Percentiles rank a stretch among this genome's conserved stretches.
Conservation (phyloP, 805 yeast genomes). For the Ogataea siamensis region DNA sequence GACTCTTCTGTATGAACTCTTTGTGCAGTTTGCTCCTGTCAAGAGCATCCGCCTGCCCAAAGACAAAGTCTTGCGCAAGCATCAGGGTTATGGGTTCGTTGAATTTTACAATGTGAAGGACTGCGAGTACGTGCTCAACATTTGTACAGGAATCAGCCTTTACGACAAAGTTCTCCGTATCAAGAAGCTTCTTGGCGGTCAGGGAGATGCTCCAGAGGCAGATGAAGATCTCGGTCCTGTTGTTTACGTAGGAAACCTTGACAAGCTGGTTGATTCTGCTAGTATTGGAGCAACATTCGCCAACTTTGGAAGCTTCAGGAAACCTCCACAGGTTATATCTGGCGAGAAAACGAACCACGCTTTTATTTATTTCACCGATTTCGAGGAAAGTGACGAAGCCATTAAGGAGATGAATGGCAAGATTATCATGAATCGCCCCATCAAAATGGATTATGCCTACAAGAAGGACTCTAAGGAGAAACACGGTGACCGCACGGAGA, state of each 20-base stretch:
- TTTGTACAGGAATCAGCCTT: constrained; percentile 59
- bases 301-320: constrained; percentile 62
- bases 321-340: constrained; percentile 45
- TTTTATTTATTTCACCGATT: constrained; percentile 60
- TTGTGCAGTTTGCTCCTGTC: constrained; percentile 83
- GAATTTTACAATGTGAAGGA: constrained; percentile 62
- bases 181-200: constrained; percentile 38
- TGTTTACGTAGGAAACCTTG: constrained; percentile 58
- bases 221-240: constrained; percentile 46
- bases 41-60: constrained; percentile 69
- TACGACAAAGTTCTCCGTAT: constrained; percentile 62
- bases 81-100: constrained; percentile 88
- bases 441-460: constrained; percentile 66
- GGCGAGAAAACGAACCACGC: constrained; percentile 63
- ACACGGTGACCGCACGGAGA: constrained; percentile 80
- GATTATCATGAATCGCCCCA: constrained; percentile 61
- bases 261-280: constrained; percentile 61
- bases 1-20: constrained; percentile 70
- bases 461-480: constrained; percentile 58
- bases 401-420: constrained; percentile 66
- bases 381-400: constrained; percentile 70
- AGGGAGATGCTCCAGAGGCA: constrained; percentile 5
- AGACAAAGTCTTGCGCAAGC: constrained; percentile 65
- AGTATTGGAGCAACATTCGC: constrained; percentile 56
- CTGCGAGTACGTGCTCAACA: constrained; percentile 63